These are phyloP conservation scores for Ophiostoma fasciatum DNA, from an alignment of 2,329 filamentous ascomycete species.

Conservation along the genomic window DNA sequence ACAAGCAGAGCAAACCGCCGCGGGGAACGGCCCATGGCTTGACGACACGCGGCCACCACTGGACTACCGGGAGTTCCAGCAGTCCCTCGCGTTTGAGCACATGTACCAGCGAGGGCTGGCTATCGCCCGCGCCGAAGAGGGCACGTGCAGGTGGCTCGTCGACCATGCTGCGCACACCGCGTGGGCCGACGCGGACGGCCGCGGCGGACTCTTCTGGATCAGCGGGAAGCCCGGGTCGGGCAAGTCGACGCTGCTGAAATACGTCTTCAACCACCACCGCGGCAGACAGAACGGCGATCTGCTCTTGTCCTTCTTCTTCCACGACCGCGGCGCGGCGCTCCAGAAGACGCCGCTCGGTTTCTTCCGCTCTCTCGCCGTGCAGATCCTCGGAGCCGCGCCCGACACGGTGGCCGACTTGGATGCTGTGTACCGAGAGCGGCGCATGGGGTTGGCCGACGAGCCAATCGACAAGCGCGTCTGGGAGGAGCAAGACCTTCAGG, in stretches of 20 bases:
- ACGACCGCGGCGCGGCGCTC: constrained; percentile 18
- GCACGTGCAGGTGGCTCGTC: constrained; percentile 3
- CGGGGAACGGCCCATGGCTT: too few species aligned
- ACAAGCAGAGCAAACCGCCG: too few species aligned
- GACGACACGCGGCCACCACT: too few species aligned
- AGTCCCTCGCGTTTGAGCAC: too few species aligned
- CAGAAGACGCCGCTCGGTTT: constrained; percentile 20
- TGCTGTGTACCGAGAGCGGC: neutral
- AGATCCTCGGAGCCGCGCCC: constrained; percentile 16
- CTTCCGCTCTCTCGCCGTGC: constrained; percentile 20
- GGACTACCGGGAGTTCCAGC: too few species aligned
- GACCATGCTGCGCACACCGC: constrained; percentile 11
- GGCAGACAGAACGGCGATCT: neutral
- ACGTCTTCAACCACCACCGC: neutral
- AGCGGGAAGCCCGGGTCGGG: constrained; percentile 21
- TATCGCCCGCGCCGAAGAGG: neutral
- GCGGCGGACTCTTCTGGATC: constrained; percentile 23
- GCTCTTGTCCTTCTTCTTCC: constrained; percentile 23
- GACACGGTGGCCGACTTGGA: constrained; percentile 11
- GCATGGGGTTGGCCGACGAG: constrained; percentile 1
- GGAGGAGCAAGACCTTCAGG: constrained; percentile 13
- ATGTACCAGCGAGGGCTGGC: too few species aligned
- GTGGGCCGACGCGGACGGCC: constrained; percentile 2
- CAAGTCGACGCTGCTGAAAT: neutral
- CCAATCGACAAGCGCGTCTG: constrained; percentile 15